phyloP scores from a whole-genome alignment of 148 eudicot genomes.

The Polygonum maritimum region DNA sequence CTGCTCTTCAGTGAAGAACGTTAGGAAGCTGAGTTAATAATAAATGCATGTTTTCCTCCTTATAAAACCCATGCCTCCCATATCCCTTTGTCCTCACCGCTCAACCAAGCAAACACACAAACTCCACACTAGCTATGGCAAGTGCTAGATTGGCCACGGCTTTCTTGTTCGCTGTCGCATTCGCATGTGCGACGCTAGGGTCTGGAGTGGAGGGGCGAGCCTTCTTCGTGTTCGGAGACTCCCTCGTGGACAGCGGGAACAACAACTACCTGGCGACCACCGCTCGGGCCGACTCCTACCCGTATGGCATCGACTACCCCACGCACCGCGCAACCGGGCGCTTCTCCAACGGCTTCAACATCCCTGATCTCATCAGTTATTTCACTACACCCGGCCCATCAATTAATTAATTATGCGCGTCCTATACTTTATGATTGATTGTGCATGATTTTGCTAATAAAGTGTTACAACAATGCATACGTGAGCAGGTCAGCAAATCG shows the following conservation, averaged over 20 bases:
- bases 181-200: background rate
- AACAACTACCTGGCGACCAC: slow-evolving; percentile 61
- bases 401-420: background rate
- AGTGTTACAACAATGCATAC: background rate
- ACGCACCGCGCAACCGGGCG: slow-evolving; percentile 51
- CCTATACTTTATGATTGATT: background rate
- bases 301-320: slow-evolving; percentile 70
- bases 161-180: background rate
- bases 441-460: background rate
- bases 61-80: background rate
- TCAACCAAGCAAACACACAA: background rate
- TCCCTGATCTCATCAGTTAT: slow-evolving; percentile 68
- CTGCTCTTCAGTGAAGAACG: background rate
- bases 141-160: background rate
- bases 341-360: slow-evolving; percentile 65
- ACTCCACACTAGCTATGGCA: background rate
- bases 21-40: slow-evolving; percentile 10
- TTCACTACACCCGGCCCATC: background rate
- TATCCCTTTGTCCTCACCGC: background rate
- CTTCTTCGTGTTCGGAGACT: slow-evolving; percentile 66
- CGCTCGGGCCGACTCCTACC: slow-evolving; percentile 63
- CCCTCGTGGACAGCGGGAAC: slow-evolving; percentile 63
- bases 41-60: background rate
- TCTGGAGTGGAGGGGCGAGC: slow-evolving; percentile 30
- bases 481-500: slow-evolving; percentile 47